Base-by-base conservation (phyloP, 2,329 filamentous ascomycete genomes). In the Pseudogymnoascus sp. region DNA sequence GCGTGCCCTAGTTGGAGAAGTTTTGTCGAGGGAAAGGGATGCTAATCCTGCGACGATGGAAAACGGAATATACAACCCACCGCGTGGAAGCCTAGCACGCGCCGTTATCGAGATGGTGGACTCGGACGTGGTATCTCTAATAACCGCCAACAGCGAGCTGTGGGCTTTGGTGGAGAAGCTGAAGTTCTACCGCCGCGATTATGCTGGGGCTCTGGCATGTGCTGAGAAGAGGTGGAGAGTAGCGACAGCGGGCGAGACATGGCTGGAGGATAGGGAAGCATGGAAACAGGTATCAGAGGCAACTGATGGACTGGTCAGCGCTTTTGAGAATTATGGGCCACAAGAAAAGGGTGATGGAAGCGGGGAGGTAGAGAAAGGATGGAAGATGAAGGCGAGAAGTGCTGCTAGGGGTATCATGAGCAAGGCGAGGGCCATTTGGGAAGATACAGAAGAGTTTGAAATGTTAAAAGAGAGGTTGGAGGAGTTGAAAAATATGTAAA, bases 221-320 rank as follows among this genome's bases (percentile, higher is more conserved):
- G 83, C 92, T 28, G 94, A 97, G 74, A 92, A 92, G 70, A 90
- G 87, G 0, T 99, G 92, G 92, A 82, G 94, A 2, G 84, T 88
- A 0, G 82, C 86, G 0, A 76, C 82, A 26, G 69, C 73, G 71
- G 70, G 74, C 69, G 76, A 69, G 41, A 65, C 63, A 8, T 72
- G 71, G 68, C 60, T 67, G 6, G 57, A 65, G 0, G 76, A 76
- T 2, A 79, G 75, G 73, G 77, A 79, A 63, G 75, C 71, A 48
- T 84, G 82, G 72, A 77, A 82, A 26, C 81, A 82, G 38, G 81
- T 84, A 12, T 77, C 80, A 64, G 77, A 78, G 41, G 81, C 81
- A 15, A 97, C 94, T 0, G 83, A 91, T 60, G 85, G 90, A 69
- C 74, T 97, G 39, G 89, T 94, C 0, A 85, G 89, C 64, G 83